Evolutionary conservation across 2,329 filamentous ascomycete species (phyloP), one percentile per base, ranked within the genome.

Genomic region (Aureobasidium sp.): DNA sequence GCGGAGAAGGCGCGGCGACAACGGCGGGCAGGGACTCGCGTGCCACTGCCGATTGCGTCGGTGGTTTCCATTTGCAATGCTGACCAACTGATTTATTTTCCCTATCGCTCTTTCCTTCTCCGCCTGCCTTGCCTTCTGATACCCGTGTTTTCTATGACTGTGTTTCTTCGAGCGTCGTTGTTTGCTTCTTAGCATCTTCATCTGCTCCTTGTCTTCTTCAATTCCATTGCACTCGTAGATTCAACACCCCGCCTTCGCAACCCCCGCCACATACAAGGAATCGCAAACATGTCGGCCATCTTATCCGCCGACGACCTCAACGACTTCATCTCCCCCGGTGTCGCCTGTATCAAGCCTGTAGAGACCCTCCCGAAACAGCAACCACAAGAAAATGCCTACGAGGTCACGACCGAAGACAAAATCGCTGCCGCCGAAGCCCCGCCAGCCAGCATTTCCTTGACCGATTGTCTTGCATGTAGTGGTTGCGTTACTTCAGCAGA

Each of bases 401-500:
- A 97, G 83, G 92, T 97, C 66, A 92, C 93, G 61, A 92, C 93
- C 68, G 94, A 97, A 79, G 93, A 95, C 73, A 86, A 90, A 70
- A 79, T 87, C 63, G 67, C 69, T 11, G 75, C 73, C 47, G 70
- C 74, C 56, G 77, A 85, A 65, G 81, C 83, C 57, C 82, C 85
- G 3, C 90, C 92, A 0, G 92, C 93, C 7, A 86, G 96, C 72
- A 97, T 99, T 69, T 97, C 92, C 53, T 84, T 99, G 64, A 97
- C 94, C 7, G 94, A 99, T 76, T 99, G 94, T 71, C 87, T 99
- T 56, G 94, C 94, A 58, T 99, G 94, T 75, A 97, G 94, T 11
- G 94, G 94, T 59, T 99, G 94, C 74, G 94, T 99, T 57, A 99
- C 94, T 22, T 96, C 92, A 6, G 94, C 94, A 50, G 94, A 99